Evolutionary conservation across 2,329 filamentous ascomycete genomes (phyloP).

Genomic region (Ramularia endophylla): DNA sequence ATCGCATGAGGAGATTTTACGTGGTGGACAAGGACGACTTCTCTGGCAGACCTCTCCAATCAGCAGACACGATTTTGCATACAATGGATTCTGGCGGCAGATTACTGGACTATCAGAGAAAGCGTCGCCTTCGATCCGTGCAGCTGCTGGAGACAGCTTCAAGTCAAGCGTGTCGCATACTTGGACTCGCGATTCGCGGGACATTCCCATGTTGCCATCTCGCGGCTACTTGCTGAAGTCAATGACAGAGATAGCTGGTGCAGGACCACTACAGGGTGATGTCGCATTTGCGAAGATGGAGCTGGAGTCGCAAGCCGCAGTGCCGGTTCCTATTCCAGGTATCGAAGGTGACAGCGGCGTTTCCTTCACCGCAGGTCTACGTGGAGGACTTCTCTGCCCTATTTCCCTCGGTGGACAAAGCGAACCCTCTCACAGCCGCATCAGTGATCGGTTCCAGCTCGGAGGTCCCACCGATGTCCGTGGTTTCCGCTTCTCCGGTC

Average conservation of each 20-base stretch:
- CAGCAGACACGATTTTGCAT: slow-evolving; percentile 69
- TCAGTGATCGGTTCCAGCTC: slow-evolving; percentile 93
- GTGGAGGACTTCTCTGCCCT: slow-evolving; percentile 78
- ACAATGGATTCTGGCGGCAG: slow-evolving; percentile 81
- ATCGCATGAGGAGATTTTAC: slow-evolving; percentile 83
- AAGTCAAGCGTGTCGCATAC: slow-evolving; percentile 82
- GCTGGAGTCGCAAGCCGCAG: slow-evolving; percentile 68
- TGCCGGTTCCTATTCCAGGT: slow-evolving; percentile 67
- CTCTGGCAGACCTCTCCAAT: slow-evolving; percentile 59
- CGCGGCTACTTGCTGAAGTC: slow-evolving; percentile 57
- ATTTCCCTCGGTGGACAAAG: slow-evolving; percentile 57
- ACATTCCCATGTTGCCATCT: slow-evolving; percentile 78
- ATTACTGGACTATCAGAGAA: slow-evolving; percentile 69
- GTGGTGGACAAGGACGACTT: slow-evolving; percentile 69
- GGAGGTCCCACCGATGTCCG: slow-evolving; percentile 92
- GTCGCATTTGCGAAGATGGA: slow-evolving; percentile 95
- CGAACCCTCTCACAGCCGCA: slow-evolving; percentile 61
- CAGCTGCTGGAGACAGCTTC: slow-evolving; percentile 82
- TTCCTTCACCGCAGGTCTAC: slow-evolving; percentile 74
- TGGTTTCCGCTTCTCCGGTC: slow-evolving; percentile 82
- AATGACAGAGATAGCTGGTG: slow-evolving; percentile 16
- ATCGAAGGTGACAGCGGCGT: slow-evolving; percentile 66
- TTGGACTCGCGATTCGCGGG: slow-evolving; percentile 72
- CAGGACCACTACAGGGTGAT: slow-evolving; percentile 69
- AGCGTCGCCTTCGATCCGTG: slow-evolving; percentile 75